These are phyloP conservation scores for Acacia acuminata DNA, from an alignment of 306 rosid species.

Conservation along the genomic window DNA sequence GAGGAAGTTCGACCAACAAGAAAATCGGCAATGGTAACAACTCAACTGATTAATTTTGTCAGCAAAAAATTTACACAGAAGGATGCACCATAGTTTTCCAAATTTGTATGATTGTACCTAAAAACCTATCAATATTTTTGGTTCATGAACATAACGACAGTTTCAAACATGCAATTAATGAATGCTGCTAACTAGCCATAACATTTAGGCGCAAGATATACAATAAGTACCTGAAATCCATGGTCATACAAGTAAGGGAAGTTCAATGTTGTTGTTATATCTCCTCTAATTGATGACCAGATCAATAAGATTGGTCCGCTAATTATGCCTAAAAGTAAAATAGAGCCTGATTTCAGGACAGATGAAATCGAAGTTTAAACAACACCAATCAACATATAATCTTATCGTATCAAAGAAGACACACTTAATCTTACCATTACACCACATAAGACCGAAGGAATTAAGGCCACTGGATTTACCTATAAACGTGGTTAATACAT, in stretches of 20 bases:
- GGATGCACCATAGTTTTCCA: neutral
- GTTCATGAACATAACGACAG: neutral
- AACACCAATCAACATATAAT: neutral
- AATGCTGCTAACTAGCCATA: neutral
- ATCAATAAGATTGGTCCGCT: slow-evolving; percentile 72
- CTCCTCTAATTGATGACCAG: slow-evolving; percentile 66
- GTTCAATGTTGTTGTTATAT: slow-evolving; percentile 47
- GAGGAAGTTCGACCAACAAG: neutral
- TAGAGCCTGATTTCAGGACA: neutral
- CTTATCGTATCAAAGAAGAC: neutral
- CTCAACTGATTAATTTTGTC: neutral
- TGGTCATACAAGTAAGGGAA: slow-evolving; percentile 53
- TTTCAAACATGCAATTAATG: neutral
- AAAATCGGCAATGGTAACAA: neutral
- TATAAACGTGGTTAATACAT: slow-evolving; percentile 34
- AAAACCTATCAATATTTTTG: neutral
- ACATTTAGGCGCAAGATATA: slow-evolving; percentile 25
- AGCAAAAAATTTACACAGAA: neutral
- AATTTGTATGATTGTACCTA: neutral
- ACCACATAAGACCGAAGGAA: slow-evolving; percentile 85
- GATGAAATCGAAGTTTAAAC: slow-evolving; percentile 3
- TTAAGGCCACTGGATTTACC: slow-evolving; percentile 77
- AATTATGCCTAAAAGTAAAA: slow-evolving; percentile 49
- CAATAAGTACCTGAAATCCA: slow-evolving; percentile 71
- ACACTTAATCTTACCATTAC: slow-evolving; percentile 65